These are phyloP conservation scores for Pulveroboletus sp. DNA, from an alignment of 768 basidiomycete species.

Conservation along the genomic window DNA sequence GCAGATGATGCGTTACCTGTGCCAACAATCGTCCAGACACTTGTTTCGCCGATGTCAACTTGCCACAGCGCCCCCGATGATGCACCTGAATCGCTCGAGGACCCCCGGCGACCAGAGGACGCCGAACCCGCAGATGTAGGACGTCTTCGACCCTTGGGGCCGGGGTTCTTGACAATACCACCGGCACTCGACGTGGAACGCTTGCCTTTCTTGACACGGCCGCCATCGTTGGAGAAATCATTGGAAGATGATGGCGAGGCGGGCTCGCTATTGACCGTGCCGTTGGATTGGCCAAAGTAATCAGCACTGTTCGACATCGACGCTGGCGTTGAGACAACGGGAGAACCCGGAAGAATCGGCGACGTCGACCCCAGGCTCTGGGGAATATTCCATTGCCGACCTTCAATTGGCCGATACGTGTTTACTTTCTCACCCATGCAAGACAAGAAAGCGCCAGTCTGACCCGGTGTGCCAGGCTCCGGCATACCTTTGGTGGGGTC, in stretches of 20 bases:
- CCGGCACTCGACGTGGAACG: slow-evolving; percentile 71
- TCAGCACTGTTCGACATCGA: slow-evolving; percentile 51
- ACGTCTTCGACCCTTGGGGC: slow-evolving; percentile 54
- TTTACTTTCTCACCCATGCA: slow-evolving; percentile 95
- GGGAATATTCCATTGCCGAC: slow-evolving; percentile 68
- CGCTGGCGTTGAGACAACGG: slow-evolving; percentile 58
- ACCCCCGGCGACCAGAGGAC: slow-evolving; percentile 62
- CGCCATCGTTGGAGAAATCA: slow-evolving; percentile 76
- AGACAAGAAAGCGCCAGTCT: slow-evolving; percentile 77
- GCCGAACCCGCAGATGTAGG: slow-evolving; percentile 75
- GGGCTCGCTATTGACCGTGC: slow-evolving; percentile 58
- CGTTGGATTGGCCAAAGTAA: slow-evolving; percentile 50
- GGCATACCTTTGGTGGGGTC: slow-evolving; percentile 65
- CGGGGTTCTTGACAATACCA: slow-evolving; percentile 32
- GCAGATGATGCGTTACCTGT: slow-evolving; percentile 50
- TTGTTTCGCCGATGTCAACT: slow-evolving; percentile 89
- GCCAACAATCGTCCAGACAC: slow-evolving; percentile 92
- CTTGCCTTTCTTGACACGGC: slow-evolving; percentile 75
- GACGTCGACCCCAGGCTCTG: slow-evolving; percentile 43
- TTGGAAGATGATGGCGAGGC: slow-evolving; percentile 59
- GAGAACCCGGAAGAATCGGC: slow-evolving; percentile 64
- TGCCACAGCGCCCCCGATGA: slow-evolving; percentile 82
- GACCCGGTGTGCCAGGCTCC: slow-evolving; percentile 73
- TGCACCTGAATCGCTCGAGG: slow-evolving; percentile 60
- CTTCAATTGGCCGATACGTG: slow-evolving; percentile 80